Evolutionary conservation across 2,329 filamentous ascomycete genomes (phyloP), one percentile per base, ranked within the genome.

Genomic region (Fusarium haematococcum): DNA sequence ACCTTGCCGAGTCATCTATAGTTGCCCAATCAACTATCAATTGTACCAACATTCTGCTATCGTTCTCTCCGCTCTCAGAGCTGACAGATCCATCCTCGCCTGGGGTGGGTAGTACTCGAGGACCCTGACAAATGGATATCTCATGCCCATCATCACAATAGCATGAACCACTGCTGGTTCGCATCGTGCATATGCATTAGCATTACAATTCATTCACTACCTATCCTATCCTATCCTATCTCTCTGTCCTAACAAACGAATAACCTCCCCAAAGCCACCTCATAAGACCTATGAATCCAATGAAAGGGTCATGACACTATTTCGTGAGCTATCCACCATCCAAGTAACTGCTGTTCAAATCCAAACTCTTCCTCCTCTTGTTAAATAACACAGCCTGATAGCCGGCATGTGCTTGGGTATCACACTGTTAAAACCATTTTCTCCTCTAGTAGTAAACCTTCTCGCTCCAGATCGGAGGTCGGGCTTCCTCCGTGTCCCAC

Each of bases 381-480:
- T 61, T 65, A 75, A 73, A 65, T 48, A 63, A 68, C 68, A 78
- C 61, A 75, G 67, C 68, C 75, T 76, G 56, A 71, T 57, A 74
- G 74, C 77, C 62, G 69, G 64, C 71, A 71, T 64, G 60, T 70
- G 71, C 62, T 73, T 69, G 77, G 78, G 78, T 79, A 79, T 79
- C 78, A 73, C 65, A 63, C 62, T 59, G 48, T 67, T 52, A 56
- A 76, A 75, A 63, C 63, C 45, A 58, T 50, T 54, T 27, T 39
- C 65, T 41, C 41, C 33, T 73, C 77, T 84, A 86, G 75, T 86
- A 86, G 68, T 84, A 83, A 71, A 84, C 76, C 82, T 86, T 86
- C 78, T 86, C 84, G 9, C 78, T 81, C 81, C 84, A 85, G 61
- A 86, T 84, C 3, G 85, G 85, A 58, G 85, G 85, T 67, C 85